Base-by-base conservation (phyloP, 306 rosid genomes). In the Inga leiocalycina region DNA sequence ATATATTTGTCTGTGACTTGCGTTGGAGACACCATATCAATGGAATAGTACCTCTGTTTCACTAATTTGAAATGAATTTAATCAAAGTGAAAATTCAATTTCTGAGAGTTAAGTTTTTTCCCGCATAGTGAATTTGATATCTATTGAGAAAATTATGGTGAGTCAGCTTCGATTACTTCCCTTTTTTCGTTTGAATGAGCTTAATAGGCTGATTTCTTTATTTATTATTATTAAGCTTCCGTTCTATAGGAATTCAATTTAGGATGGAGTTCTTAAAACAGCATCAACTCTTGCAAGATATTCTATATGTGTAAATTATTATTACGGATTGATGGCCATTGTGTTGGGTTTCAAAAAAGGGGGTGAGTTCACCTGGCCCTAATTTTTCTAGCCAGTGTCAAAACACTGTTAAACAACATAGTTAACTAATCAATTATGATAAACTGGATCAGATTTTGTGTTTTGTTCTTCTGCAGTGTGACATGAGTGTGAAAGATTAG, bases 51-150 rank as follows among this genome's bases (percentile, higher is more conserved):
- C 4, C 7, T 75, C 41, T 79, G 72, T 52, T 71, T 52, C 32
- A 35, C 22, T 71, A 62, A 12, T 66, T 73, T 78, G 62, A 66
- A 67, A 73, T 67, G 19, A 77, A 54, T 57, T 59, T 34, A 27
- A 54, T 17, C 14, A 78, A 54, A 19, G 22, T 66, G 69, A 85
- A n/a, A 54, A 54, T 78, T 79, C 71, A 79, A 43, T 44, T 45
- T 68, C 19, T 41, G 69, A 10, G 48, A 44, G 20, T 41, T 5
- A 39, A 8, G 49, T 69, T 39, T 10, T 39, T 20, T 39, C 49
- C 74, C 24, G 51, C 13, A 34, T 10, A 41, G 74, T 70, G 75
- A 71, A 71, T 71, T 43, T 71, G 32, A 32, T 75, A 27, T 19
- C 43, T 37, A 20, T 56, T 75, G 45, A 48, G 82, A 22, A 10